Evolutionary conservation across 2,329 filamentous ascomycete genomes (phyloP), one percentile per base, ranked within the genome.

Genomic region (Diaporthe australafricana): DNA sequence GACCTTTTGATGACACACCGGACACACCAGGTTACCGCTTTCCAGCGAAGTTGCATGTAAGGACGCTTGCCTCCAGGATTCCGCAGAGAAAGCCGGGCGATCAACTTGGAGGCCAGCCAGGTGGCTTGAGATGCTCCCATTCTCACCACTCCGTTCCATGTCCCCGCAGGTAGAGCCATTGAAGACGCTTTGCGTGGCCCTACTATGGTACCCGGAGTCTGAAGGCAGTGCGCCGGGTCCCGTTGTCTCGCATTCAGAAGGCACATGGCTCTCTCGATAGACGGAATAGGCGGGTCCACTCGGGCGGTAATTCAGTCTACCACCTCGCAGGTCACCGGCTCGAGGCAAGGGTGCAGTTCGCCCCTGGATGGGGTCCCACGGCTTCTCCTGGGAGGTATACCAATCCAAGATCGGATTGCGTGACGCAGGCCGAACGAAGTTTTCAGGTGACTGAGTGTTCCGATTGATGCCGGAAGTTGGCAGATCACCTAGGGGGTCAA

Each of bases 151-250:
- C 14, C 78, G 76, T 30, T 87, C 85, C 42, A 77, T 70, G 20
- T 87, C 85, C 2, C 82, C 85, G 73, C 82, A 84, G 48, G 83
- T 77, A 1, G 87, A 88, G 20, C 78, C 79, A 52, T 83, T 85
- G 9, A 81, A 81, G 65, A 84, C 80, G 74, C 86, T 87, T 32
- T 79, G 83, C 30, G 82, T 82, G 6, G 82, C 74, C 27, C 81
- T 81, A 65, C 84, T 83, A 11, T 80, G 84, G 73, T 88, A 88
- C 27, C 84, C 85, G 14, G 86, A 88, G 75, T 88, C 86, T 2
- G 81, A 82, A 20, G 79, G 78, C 20, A 78, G 63, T n/a, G 74
- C 75, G 22, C 74, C 74, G n/a, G 77, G 66, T 5, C 82, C 84
- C 57, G 81, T 75, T 6, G 75, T 74, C 17, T 70, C 74, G 63